These are phyloP conservation scores for Blastomyces parvus DNA, from an alignment of 2,329 filamentous ascomycete species.

Conservation along the genomic window DNA sequence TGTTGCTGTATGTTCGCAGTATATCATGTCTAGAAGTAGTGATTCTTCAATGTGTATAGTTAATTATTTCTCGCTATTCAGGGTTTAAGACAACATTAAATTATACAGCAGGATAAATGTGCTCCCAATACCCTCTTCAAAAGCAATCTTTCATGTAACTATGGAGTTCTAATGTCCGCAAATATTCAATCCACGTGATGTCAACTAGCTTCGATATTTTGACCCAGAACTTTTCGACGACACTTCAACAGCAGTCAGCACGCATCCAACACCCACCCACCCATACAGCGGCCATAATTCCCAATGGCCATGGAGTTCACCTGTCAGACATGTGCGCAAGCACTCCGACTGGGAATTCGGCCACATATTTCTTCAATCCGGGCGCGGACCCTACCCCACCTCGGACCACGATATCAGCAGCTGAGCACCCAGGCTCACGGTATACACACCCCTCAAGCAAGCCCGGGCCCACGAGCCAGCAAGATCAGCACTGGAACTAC, in stretches of 20 bases:
- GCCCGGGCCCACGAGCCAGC: neutral
- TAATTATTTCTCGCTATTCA: neutral
- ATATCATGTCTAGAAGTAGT: neutral
- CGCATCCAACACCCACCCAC: neutral
- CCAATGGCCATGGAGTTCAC: conserved; percentile 34
- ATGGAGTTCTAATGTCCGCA: no score
- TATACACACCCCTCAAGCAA: neutral
- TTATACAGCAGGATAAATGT: neutral
- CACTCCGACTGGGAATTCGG: conserved; percentile 25
- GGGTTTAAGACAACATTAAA: neutral
- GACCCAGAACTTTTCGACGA: conserved; percentile 1
- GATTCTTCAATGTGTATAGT: neutral
- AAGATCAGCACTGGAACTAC: neutral
- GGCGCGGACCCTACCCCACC: conserved; percentile 20
- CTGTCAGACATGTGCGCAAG: conserved; percentile 33
- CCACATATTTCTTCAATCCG: conserved; percentile 19
- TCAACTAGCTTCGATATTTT: neutral
- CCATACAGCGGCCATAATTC: neutral
- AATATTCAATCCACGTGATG: neutral
- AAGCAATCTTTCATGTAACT: no score
- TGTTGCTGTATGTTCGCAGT: neutral
- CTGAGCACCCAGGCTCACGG: neutral
- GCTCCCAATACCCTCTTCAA: neutral
- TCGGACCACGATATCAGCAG: conserved; percentile 20
- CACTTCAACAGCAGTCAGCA: neutral